phyloP scores from a whole-genome alignment of 2,329 filamentous ascomycete genomes.

The Botrytis cinerea region DNA sequence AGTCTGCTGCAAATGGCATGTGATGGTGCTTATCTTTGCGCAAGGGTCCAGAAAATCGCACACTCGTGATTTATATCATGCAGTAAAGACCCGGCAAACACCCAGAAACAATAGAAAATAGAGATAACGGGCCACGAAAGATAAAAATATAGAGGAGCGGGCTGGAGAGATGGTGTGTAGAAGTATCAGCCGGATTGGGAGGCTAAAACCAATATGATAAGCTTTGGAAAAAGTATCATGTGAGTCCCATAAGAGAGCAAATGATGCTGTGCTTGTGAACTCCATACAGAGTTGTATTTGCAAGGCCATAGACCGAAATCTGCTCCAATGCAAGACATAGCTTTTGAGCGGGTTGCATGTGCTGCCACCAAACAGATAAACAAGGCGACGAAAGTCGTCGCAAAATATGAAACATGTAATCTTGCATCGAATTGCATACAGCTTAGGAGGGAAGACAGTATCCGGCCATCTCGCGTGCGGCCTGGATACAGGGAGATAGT shows the following conservation, averaged over 20 bases:
- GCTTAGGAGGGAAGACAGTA: background rate
- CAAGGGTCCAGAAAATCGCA: slow-evolving; percentile 16
- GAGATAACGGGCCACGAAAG: background rate
- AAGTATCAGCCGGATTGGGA: background rate
- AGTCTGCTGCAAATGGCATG: slow-evolving; percentile 24
- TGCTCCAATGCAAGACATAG: background rate
- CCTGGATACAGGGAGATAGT: background rate
- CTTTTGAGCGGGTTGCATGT: background rate
- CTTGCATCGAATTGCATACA: background rate
- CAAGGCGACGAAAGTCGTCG: background rate
- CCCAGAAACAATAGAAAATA: background rate
- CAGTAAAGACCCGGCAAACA: slow-evolving; percentile 2
- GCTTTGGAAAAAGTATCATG: background rate
- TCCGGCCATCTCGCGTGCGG: background rate
- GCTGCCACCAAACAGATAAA: background rate
- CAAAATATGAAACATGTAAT: background rate
- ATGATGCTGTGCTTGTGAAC: slow-evolving; percentile 20
- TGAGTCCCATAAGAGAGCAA: slow-evolving; percentile 13
- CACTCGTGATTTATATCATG: slow-evolving; percentile 16
- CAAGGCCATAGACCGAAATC: background rate
- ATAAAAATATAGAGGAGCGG: background rate
- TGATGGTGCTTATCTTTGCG: slow-evolving; percentile 24
- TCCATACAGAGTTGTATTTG: background rate
- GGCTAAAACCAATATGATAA: slow-evolving; percentile 13
- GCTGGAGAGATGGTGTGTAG: slow-evolving; percentile 5